Evolutionary conservation across 2,329 filamentous ascomycete genomes (phyloP), one percentile per base, ranked within the genome.

Genomic region (Zymoseptoria brevis): DNA sequence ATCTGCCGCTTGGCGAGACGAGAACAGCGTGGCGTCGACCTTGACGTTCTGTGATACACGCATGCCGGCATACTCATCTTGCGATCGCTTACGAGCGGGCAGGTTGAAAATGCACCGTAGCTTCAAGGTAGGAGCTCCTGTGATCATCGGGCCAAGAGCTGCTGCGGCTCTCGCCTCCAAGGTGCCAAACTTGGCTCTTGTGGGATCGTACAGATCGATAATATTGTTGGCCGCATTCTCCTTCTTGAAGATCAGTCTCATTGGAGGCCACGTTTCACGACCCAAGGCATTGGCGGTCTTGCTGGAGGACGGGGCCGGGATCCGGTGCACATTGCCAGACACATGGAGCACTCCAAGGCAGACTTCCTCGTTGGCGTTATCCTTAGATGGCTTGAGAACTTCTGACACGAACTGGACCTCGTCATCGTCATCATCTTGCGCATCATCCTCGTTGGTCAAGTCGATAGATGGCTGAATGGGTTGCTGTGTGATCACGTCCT

Each of bases 21-120:
- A 90, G 68, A 94, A 96, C 7, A 97, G 71, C 66, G 90, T 89
- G 24, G 96, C 77, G 21, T 88, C 85, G 24, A 93, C 78, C 11
- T 78, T 78, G 61, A 88, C 85, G 2, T 78, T 74, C 19, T 79
- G 76, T 1, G 88, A 90, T 2, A 82, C 83, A 0, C 79, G 72
- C 57, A 82, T 76, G 41, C 90, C 88, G 16, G 83, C 78, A 41
- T 79, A 76, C 66, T 96, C 89, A n/a, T 80, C 81, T 0, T 78
- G 75, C 54, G 78, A 76, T 68, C 84, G 87, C 50, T 79, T 82
- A 50, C 90, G 83, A 5, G 83, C 78, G 7, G 87, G 83, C 11
- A 96, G 85, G 61, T 86, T 85, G 56, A 87, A 86, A 57, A 87
- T 84, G 16, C 89, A 86, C 50, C 88, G 83, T n/a, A 96, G 75